phyloP scores from a whole-genome alignment of 106 monocot genomes.

The Acorus gramineus region DNA sequence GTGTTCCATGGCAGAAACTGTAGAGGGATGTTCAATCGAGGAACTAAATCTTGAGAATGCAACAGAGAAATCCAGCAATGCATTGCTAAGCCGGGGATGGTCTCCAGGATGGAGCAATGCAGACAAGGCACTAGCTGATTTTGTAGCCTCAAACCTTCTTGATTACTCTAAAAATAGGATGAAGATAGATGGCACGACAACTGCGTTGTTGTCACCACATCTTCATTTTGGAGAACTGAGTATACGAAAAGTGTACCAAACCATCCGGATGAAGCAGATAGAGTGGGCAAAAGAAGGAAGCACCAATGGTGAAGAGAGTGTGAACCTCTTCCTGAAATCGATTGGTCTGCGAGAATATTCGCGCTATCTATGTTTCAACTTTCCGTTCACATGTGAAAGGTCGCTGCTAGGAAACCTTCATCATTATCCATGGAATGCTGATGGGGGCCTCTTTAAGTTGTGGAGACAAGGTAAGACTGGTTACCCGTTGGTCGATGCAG shows the following conservation, averaged over 20 bases:
- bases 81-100: conserved; percentile 74
- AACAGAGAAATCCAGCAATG: conserved; percentile 71
- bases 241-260: conserved; percentile 61
- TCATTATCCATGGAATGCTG: conserved; percentile 65
- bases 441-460: conserved; percentile 52
- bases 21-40: conserved; percentile 54
- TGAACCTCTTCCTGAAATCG: conserved; percentile 56
- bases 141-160: conserved; percentile 30
- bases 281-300: conserved; percentile 63
- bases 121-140: conserved; percentile 56
- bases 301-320: conserved; percentile 43
- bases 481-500: conserved; percentile 86
- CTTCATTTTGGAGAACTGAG: conserved; percentile 91
- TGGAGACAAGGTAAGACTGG: conserved; percentile 93
- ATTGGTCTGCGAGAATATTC: conserved; percentile 87
- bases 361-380: conserved; percentile 89
- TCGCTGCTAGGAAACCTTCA: conserved; percentile 61
- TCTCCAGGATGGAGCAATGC: conserved; percentile 82
- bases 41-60: conserved; percentile 80
- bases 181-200: conserved; percentile 53
- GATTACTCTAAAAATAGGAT: conserved; percentile 51
- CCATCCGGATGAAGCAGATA: conserved; percentile 54
- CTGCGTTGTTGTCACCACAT: conserved; percentile 78
- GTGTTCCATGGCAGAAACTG: conserved; percentile 28
- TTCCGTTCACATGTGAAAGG: conserved; percentile 77